These are phyloP conservation scores for Neofusicoccum umdonicola DNA, from an alignment of 2,329 filamentous ascomycete genomes.

Conservation along the genomic window DNA sequence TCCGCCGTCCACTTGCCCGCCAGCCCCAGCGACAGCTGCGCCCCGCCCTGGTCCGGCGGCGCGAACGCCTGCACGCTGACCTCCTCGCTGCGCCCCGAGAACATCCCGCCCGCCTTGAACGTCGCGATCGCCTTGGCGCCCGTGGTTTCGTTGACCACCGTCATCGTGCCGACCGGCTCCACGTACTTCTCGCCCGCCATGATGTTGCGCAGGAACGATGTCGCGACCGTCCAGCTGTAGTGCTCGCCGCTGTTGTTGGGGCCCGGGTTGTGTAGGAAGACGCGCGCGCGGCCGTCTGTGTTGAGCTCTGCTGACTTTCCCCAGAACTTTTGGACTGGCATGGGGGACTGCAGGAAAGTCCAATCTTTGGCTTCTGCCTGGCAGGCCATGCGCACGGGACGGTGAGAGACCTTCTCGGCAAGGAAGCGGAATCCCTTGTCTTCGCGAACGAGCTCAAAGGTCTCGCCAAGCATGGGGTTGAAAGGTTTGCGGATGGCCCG, in stretches of 20 bases:
- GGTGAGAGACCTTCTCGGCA: conserved; percentile 93
- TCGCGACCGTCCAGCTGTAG: conserved; percentile 86
- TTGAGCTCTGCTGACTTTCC: conserved; percentile 94
- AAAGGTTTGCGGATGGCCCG: conserved; percentile 93
- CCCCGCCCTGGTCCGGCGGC: conserved; percentile 58
- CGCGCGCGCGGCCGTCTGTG: conserved; percentile 80
- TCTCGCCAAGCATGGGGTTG: conserved; percentile 95
- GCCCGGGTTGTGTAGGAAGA: conserved; percentile 61
- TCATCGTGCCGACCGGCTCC: conserved; percentile 89
- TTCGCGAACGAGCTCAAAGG: conserved; percentile 85
- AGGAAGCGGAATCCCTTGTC: conserved; percentile 85
- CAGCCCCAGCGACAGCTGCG: conserved; percentile 65
- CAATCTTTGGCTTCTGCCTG: conserved; percentile 84
- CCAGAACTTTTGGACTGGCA: conserved; percentile 96
- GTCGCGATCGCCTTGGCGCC: conserved; percentile 82
- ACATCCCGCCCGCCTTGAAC: conserved; percentile 96
- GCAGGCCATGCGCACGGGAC: conserved; percentile 87
- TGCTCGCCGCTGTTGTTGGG: conserved; percentile 61
- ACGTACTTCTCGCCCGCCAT: conserved; percentile 98
- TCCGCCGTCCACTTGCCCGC: conserved; percentile 80
- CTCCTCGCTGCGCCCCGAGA: conserved; percentile 90
- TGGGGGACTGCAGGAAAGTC: conserved; percentile 83
- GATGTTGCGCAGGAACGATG: conserved; percentile 89
- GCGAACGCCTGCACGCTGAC: conserved; percentile 70
- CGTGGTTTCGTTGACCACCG: conserved; percentile 76